A percentile compares a stretch with the other conserved stretches of the same genome.
Conservation (phyloP, 108 stramenopile genomes). For the Stephanodiscus triporus region DNA sequence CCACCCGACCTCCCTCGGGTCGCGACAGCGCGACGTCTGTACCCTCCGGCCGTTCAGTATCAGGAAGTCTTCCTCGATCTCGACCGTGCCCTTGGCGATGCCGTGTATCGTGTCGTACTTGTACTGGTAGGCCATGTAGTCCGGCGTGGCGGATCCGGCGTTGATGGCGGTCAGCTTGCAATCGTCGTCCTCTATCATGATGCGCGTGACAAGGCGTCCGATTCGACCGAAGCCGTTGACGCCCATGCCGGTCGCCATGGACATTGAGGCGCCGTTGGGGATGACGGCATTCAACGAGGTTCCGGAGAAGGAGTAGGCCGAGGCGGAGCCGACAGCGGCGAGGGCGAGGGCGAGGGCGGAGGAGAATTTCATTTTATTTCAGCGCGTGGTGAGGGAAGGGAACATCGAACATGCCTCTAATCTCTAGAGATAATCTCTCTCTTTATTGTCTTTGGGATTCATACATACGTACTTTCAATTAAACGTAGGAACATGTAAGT, state of each 20-base stretch:
- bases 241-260: slow-evolving; percentile 89
- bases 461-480: too few relatives aligned
- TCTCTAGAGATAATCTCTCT: too few relatives aligned
- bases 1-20: slow-evolving; percentile 98
- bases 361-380: slow-evolving; percentile 90
- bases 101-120: slow-evolving; percentile 99
- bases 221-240: slow-evolving; percentile 99
- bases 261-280: slow-evolving; percentile 80
- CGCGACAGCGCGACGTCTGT: slow-evolving; percentile 91
- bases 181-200: slow-evolving; percentile 94
- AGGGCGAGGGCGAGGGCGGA: slow-evolving; percentile 67
- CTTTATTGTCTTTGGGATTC: too few relatives aligned
- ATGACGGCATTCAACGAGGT: slow-evolving; percentile 63
- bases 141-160: slow-evolving; percentile 96
- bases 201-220: slow-evolving; percentile 98
- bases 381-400: too few relatives aligned
- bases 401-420: too few relatives aligned
- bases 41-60: slow-evolving; percentile 96
- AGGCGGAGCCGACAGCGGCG: slow-evolving; percentile 70
- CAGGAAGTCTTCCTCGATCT: slow-evolving; percentile 97
- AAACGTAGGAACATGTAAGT: too few relatives aligned
- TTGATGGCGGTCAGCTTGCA: slow-evolving; percentile 93
- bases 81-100: slow-evolving; percentile 95
- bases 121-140: slow-evolving; percentile 99
- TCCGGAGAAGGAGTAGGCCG: slow-evolving; percentile 86